phyloP scores from a whole-genome alignment of 129 eudicot genomes.

The Kitagawia praeruptora region DNA sequence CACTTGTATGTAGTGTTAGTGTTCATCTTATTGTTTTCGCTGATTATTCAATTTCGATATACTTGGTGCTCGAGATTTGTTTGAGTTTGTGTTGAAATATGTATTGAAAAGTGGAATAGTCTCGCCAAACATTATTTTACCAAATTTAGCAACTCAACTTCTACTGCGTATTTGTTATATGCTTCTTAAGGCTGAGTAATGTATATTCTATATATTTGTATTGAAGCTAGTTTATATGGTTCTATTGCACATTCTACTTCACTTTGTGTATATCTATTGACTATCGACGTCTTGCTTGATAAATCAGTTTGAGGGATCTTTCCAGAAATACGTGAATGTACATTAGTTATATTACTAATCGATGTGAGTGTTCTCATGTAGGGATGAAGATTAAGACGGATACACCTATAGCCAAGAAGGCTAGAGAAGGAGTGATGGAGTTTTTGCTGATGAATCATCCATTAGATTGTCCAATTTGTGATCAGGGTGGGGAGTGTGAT shows the following conservation, averaged over 20 bases:
- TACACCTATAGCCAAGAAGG: conserved; percentile 92
- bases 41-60: too few relatives aligned
- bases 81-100: neutral
- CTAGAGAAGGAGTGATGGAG: conserved; percentile 99
- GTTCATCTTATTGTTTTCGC: too few relatives aligned
- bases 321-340: neutral
- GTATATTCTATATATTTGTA: neutral
- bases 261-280: neutral
- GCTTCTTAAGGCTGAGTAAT: neutral
- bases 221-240: neutral
- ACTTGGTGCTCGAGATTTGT: neutral
- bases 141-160: too few relatives aligned
- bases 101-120: neutral
- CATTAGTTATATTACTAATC: neutral
- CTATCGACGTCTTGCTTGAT: neutral
- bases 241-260: neutral
- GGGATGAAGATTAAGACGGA: conserved; percentile 99
- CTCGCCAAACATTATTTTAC: neutral
- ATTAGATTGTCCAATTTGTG: conserved; percentile 96
- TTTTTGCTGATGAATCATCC: conserved; percentile 97
- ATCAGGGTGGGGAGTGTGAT: conserved; percentile 99
- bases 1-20: too few relatives aligned
- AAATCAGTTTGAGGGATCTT: too few relatives aligned
- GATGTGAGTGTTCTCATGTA: conserved; percentile 4
- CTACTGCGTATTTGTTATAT: too few relatives aligned